Evolutionary conservation across 208 protist genomes (phyloP).

Genomic region (Herpetomonas samuelpessoai): DNA sequence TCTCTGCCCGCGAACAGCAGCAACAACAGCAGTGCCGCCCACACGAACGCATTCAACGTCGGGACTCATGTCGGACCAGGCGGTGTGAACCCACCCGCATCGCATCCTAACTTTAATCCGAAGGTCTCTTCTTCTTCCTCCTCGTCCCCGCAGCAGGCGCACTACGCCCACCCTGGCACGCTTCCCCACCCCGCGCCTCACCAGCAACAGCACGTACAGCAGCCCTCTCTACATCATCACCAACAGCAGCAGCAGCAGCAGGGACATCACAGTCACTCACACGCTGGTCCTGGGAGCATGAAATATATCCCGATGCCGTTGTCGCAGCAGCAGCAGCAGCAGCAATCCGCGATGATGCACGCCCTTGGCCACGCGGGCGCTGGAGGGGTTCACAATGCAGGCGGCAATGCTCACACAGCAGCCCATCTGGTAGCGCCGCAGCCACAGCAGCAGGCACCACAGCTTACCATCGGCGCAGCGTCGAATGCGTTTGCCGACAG

Average conservation of each 20-base stretch:
- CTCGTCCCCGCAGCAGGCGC: not conserved
- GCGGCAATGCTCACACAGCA: too few species aligned
- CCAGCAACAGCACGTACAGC: not conserved
- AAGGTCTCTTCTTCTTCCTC: too few species aligned
- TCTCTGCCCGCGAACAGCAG: not conserved
- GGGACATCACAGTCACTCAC: not conserved
- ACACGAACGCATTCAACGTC: not conserved
- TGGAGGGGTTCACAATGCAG: too few species aligned
- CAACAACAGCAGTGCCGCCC: not conserved
- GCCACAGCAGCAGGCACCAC: not conserved
- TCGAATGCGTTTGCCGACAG: conserved; percentile 17
- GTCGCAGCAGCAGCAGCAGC: not conserved
- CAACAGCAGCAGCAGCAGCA: not conserved
- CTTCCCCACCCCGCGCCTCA: not conserved
- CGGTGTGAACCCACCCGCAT: too few species aligned
- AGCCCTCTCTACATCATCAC: not conserved
- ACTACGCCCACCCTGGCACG: not conserved
- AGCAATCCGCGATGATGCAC: too few species aligned
- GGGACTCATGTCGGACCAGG: too few species aligned
- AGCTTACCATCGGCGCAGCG: not conserved
- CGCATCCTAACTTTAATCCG: too few species aligned
- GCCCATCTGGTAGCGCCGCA: too few species aligned
- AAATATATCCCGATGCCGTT: not conserved
- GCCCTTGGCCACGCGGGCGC: too few species aligned
- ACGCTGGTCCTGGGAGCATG: not conserved